Evolutionary conservation across 2,329 filamentous ascomycete genomes (phyloP).

Genomic region (Talaromyces marneffei): DNA sequence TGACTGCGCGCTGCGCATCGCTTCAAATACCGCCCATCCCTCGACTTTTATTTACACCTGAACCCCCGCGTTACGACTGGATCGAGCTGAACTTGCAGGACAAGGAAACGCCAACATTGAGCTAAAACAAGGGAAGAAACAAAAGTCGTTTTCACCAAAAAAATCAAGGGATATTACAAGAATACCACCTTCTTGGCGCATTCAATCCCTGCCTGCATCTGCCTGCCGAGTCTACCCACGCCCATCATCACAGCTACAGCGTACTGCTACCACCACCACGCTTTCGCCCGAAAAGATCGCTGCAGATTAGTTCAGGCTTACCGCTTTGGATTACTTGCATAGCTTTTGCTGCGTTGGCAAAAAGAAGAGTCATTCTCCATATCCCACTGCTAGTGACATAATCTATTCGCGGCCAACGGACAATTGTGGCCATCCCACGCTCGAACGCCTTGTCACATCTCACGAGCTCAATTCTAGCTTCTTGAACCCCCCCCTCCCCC

Average conservation of each 20-base stretch:
- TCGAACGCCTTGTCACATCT: background rate
- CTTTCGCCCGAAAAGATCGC: constrained; percentile 11
- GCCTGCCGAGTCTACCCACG: constrained; percentile 3
- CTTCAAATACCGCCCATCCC: background rate
- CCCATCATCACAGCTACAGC: background rate
- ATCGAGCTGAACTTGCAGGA: constrained; percentile 13
- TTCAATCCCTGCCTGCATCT: constrained; percentile 2
- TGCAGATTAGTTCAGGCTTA: constrained; percentile 16
- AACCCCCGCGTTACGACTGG: constrained; percentile 7
- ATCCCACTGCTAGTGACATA: background rate
- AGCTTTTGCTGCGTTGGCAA: constrained; percentile 16
- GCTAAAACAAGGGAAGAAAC: background rate
- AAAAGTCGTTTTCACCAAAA: background rate
- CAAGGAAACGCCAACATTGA: constrained; percentile 5
- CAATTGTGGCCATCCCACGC: background rate
- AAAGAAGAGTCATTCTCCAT: constrained; percentile 2
- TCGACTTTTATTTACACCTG: background rate
- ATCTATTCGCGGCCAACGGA: background rate
- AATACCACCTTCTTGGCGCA: constrained; percentile 9
- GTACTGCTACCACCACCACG: background rate
- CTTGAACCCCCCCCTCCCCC: background rate
- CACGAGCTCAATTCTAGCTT: background rate
- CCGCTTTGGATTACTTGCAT: constrained; percentile 18
- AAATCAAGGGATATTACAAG: background rate
- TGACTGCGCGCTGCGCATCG: constrained; percentile 8